A percentile compares a stretch with the other conserved stretches of the same genome.
These are phyloP conservation scores for Rubia balearica DNA, from an alignment of 305 asterid species.

Conservation along the genomic window DNA sequence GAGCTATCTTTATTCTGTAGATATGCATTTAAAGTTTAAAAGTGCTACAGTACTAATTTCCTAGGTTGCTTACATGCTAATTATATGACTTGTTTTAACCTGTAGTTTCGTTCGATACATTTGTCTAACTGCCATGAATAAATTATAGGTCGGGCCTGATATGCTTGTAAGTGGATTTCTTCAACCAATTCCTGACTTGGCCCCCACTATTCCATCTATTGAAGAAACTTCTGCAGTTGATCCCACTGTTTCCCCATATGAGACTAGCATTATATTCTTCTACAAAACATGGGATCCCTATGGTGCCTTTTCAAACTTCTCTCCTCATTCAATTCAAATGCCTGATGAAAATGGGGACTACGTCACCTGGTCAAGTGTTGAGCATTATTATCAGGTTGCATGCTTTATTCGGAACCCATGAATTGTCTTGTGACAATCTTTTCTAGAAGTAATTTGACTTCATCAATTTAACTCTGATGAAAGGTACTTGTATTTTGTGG, in stretches of 20 bases:
- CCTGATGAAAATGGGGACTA: constrained; percentile 58
- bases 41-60: not conserved
- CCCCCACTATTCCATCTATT: constrained; percentile 76
- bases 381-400: constrained; percentile 93
- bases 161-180: constrained; percentile 94
- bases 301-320: constrained; percentile 93
- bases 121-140: constrained; percentile 8
- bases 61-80: not conserved
- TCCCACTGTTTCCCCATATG: constrained; percentile 83
- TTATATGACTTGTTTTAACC: not conserved
- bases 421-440: not conserved
- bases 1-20: not conserved
- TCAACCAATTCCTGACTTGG: constrained; percentile 90
- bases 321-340: constrained; percentile 71
- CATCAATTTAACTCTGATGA: not conserved
- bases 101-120: not conserved
- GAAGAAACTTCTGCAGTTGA: constrained; percentile 78
- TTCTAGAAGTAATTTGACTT: not conserved
- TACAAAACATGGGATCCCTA: constrained; percentile 96
- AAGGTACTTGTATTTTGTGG: constrained; percentile 5
- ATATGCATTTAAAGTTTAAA: not conserved
- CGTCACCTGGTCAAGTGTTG: constrained; percentile 76
- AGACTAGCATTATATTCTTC: constrained; percentile 80
- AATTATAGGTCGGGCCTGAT: constrained; percentile 81
- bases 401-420: constrained; percentile 12